These are phyloP conservation scores for Eutrema heterophyllum DNA, from an alignment of 345 rosid species.

Conservation along the genomic window DNA sequence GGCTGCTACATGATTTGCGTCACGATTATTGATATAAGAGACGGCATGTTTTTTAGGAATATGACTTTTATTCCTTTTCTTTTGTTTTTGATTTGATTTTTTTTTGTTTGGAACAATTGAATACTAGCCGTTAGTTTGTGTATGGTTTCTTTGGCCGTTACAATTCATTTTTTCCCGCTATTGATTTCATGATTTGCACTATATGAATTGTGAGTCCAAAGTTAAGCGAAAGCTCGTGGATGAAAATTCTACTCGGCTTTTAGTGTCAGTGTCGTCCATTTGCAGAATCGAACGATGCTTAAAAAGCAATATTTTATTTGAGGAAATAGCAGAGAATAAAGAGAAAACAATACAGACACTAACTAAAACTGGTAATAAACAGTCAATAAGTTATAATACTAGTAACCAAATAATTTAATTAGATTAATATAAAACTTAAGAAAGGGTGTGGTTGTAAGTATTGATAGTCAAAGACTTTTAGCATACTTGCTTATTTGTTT, in stretches of 20 bases:
- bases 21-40: too few species aligned
- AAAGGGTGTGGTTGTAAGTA: slow-evolving; percentile 30
- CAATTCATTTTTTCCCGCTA: not conserved
- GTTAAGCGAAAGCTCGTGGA: slow-evolving; percentile 16
- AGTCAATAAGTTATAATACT: not conserved
- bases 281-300: not conserved
- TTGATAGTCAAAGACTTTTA: slow-evolving; percentile 23
- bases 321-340: not conserved
- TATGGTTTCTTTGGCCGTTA: not conserved
- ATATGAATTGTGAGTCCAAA: not conserved
- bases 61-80: not conserved
- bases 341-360: not conserved
- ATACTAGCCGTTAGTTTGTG: slow-evolving; percentile 1
- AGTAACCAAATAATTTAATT: not conserved
- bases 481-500: slow-evolving; percentile 28
- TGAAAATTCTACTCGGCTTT: not conserved
- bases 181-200: not conserved
- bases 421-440: not conserved
- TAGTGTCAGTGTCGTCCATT: not conserved
- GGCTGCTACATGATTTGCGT: too few species aligned
- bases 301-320: not conserved
- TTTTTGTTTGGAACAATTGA: not conserved
- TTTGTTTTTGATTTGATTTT: too few species aligned
- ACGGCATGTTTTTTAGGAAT: not conserved
- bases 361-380: slow-evolving; percentile 6